phyloP scores from a whole-genome alignment of 2,329 filamentous ascomycete species.

The Leptographium lundbergii region DNA sequence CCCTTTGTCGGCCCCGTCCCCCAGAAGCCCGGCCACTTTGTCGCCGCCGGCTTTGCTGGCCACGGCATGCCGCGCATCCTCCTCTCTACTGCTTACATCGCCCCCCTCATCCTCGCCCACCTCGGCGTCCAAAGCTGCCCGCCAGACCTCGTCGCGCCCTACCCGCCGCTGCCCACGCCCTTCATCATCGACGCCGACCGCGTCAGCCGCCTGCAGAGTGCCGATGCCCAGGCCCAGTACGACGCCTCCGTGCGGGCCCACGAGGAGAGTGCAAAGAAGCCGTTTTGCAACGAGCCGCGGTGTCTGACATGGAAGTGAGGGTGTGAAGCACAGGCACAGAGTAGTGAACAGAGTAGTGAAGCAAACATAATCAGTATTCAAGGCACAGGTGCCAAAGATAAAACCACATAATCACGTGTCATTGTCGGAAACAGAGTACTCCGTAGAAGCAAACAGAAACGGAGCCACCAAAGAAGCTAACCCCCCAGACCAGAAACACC shows the following conservation, averaged over 20 bases:
- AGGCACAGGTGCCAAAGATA: too few species aligned
- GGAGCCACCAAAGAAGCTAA: too few species aligned
- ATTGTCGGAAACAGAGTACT: too few species aligned
- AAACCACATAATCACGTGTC: too few species aligned
- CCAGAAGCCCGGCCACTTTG: background rate
- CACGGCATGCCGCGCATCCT: constrained; percentile 4
- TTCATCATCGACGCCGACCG: background rate
- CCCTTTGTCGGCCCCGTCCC: constrained; percentile 1
- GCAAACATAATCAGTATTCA: too few species aligned
- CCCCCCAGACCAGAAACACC: too few species aligned
- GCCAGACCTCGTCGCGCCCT: background rate
- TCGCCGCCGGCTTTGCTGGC: background rate
- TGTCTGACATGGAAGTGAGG: background rate
- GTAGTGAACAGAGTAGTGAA: too few species aligned
- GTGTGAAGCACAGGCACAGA: too few species aligned
- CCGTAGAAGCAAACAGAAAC: too few species aligned
- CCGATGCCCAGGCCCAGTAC: background rate
- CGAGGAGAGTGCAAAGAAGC: constrained; percentile 1
- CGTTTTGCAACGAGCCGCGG: constrained; percentile 2
- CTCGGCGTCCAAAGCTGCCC: background rate
- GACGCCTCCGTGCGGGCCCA: background rate
- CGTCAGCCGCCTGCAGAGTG: background rate
- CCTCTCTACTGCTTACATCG: background rate
- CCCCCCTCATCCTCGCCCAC: background rate
- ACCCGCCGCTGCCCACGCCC: background rate